phyloP scores from a whole-genome alignment of 2,329 filamentous ascomycete species.

The Emergomyces orientalis region DNA sequence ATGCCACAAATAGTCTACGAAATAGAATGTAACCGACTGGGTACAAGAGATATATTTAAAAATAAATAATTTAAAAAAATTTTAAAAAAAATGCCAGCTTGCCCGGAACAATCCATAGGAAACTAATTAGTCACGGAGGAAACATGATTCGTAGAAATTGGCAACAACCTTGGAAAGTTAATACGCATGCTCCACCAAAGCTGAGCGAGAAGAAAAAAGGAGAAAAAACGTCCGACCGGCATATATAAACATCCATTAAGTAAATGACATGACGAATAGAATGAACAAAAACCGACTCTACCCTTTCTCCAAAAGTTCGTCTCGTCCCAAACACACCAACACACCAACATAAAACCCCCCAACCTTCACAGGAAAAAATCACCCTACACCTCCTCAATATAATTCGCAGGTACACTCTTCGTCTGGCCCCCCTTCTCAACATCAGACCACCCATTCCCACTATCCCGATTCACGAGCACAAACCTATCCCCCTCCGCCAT shows the following conservation, averaged over 20 bases:
- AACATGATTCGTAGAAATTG: too few relatives aligned
- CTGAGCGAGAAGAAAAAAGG: not conserved
- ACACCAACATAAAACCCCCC: not conserved
- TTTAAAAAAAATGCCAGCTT: too few relatives aligned
- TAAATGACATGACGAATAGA: not conserved
- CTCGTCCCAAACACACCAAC: not conserved
- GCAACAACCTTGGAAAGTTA: not conserved
- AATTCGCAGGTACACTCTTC: conserved; percentile 88
- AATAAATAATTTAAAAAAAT: too few relatives aligned
- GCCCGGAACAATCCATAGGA: not conserved
- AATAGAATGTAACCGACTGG: too few relatives aligned
- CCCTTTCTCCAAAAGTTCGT: not conserved
- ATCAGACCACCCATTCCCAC: conserved; percentile 92
- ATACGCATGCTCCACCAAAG: not conserved
- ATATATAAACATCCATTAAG: not conserved
- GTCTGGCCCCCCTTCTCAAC: conserved; percentile 83
- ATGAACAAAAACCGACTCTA: not conserved
- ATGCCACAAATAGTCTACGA: too few relatives aligned
- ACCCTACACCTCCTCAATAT: conserved; percentile 55
- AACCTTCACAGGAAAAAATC: too few relatives aligned
- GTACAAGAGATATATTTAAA: too few relatives aligned
- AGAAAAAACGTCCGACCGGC: not conserved
- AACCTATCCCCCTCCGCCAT: conserved; percentile 90
- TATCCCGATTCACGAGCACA: conserved; percentile 77
- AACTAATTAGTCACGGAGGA: not conserved